Evolutionary conservation across 2,329 filamentous ascomycete species (phyloP), one percentile per base, ranked within the genome.

Genomic region (Xylariaceae sp.): DNA sequence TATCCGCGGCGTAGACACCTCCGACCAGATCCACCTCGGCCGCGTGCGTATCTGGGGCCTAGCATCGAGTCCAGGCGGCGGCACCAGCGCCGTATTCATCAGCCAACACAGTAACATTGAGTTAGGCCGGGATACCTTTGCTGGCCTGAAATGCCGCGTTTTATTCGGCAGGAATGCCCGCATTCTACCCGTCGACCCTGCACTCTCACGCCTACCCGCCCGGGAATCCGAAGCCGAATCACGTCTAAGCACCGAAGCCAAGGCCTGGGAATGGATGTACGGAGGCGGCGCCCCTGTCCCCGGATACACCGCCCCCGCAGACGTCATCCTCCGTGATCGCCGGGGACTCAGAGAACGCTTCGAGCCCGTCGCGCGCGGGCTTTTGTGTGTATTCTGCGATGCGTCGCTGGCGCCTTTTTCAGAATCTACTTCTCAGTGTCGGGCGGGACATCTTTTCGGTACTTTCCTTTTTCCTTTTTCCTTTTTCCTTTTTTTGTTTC

Each of bases 251-350:
- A 80, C 80, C 1, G 81, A 84, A 64, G 80, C 74, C 0, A 69
- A 70, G 39, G 71, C 79, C 44, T 83, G 80, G 75, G 77, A 83
- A 57, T 81, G 77, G 74, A 80, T 83, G 76, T 83, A 84, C 61
- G 80, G 78, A 19, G 69, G 70, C n/a, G 78, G 77, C 0, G 69
- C 72, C 0, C 70, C 73, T 1, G 75, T 81, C 2, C 70, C 73
- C 0, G 77, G 75, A 3, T 70, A 44, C 45, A 3, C 49, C 44
- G 3, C 32, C 43, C 8, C 34, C 9, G 40, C 42, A 6, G 43
- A 48, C 7, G 1, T 19, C 19, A 19, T 19, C 19, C 19, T 19
- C 19, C 19, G 19, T 19, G 19, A 19, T 19, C 19, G 54, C 29
- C 50, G 53, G 11, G 58, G 57, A 0, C 47, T 79, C 8, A 67